Evolutionary conservation across 129 eudicot genomes (phyloP), one percentile per base, ranked within the genome.

Genomic region (Helichrysum umbraculigerum): DNA sequence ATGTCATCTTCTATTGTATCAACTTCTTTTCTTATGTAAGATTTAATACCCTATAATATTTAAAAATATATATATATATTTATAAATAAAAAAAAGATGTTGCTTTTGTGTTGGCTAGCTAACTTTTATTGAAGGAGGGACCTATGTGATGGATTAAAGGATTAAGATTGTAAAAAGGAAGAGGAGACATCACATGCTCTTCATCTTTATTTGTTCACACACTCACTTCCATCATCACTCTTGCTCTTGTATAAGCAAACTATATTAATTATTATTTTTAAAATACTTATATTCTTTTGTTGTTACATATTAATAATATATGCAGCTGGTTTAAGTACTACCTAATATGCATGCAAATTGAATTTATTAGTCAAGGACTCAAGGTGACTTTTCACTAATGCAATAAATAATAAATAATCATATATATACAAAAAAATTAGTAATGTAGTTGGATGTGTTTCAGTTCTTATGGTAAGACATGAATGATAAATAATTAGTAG

Each of bases 161-260:
- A 80, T 80, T 56, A 79, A 41, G 83, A 78, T 82, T 77, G 87
- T 80, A 12, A 76, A 81, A 75, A 79, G 78, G 65, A 79, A 61
- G 67, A 76, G 82, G 63, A 71, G 78, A 64, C 73, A 81, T 82
- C 92, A 87, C 92, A 87, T 87, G 89, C 85, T 66, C 81, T 64
- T 84, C 87, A 78, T 73, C 73, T 75, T 54, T 50, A 64, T 80
- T 54, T 70, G 69, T 68, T 81, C 71, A 71, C 87, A 68, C 78
- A 58, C 61, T 67, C 79, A 67, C 57, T 74, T 66, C 74, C 71
- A 59, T 80, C 74, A 74, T 79, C 83, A 72, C 62, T 61, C 77
- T 57, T 34, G 21, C n/a, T 76, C 54, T 47, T 47, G 54, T 47
- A 47, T 14, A 47, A 42, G 35, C 21, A 42, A 44, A 69, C 7